A percentile compares a stretch with the other conserved stretches of the same genome.
Conservation (phyloP, 805 yeast genomes). For the Pichia ethanolica region DNA sequence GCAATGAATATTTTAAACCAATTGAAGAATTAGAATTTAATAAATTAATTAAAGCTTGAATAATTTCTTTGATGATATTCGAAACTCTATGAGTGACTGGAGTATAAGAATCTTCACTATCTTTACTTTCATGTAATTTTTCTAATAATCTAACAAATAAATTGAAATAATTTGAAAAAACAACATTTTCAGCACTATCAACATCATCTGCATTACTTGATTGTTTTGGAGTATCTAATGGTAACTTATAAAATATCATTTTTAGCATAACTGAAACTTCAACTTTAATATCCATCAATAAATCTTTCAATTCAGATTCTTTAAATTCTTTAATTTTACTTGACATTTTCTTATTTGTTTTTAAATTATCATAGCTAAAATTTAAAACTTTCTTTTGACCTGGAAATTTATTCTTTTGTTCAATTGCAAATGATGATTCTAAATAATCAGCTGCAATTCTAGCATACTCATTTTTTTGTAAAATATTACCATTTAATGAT, state of each 20-base stretch:
- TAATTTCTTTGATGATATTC: slow-evolving; percentile 53
- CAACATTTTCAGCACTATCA: slow-evolving; percentile 34
- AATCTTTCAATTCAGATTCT: slow-evolving; percentile 21
- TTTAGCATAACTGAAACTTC: slow-evolving; percentile 58
- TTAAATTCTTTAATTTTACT: slow-evolving; percentile 14
- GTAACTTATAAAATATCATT: slow-evolving; percentile 44
- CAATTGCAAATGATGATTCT: slow-evolving; percentile 29
- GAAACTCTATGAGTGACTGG: slow-evolving; percentile 44
- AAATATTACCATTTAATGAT: slow-evolving; percentile 24
- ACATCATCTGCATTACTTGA: slow-evolving; percentile 23
- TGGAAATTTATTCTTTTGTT: slow-evolving; percentile 2
- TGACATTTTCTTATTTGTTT: slow-evolving; percentile 3
- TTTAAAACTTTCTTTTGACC: not conserved
- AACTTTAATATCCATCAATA: slow-evolving; percentile 24
- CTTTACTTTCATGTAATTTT: slow-evolving; percentile 27
- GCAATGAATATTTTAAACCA: slow-evolving; percentile 68
- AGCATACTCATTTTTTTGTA: slow-evolving; percentile 27
- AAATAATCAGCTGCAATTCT: slow-evolving; percentile 28
- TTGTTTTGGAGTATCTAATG: slow-evolving; percentile 53
- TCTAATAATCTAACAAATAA: slow-evolving; percentile 48
- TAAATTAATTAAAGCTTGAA: slow-evolving; percentile 59
- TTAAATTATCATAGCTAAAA: not conserved
- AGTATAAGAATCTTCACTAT: slow-evolving; percentile 12
- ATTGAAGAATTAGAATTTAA: slow-evolving; percentile 68
- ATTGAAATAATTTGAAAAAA: slow-evolving; percentile 65